phyloP scores from a whole-genome alignment of 2,329 filamentous ascomycete genomes.

The Aureobasidium namibiae region DNA sequence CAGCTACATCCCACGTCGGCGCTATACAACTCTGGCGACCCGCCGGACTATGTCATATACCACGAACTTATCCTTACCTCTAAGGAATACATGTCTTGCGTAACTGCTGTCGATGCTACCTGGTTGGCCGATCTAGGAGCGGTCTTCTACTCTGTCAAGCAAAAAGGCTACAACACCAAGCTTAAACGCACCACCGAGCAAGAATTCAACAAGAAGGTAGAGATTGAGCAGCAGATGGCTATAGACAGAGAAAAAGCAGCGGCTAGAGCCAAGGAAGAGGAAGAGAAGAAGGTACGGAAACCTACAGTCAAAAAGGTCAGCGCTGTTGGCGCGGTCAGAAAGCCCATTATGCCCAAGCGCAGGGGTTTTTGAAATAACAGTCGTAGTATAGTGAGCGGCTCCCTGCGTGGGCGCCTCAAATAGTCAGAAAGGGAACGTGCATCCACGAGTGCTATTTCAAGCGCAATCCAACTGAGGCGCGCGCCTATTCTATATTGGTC shows the following conservation, averaged over 20 bases:
- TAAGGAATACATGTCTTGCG: slow-evolving; percentile 97
- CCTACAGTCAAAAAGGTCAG: slow-evolving; percentile 26
- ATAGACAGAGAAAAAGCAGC: slow-evolving; percentile 67
- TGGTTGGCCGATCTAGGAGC: slow-evolving; percentile 96
- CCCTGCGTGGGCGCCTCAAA: not conserved
- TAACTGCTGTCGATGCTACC: slow-evolving; percentile 90
- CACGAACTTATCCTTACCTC: slow-evolving; percentile 95
- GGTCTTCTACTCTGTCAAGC: slow-evolving; percentile 95
- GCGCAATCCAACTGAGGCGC: not conserved
- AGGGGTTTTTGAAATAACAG: slow-evolving; percentile 11
- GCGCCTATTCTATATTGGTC: not conserved
- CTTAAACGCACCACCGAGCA: slow-evolving; percentile 82
- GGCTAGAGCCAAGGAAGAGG: slow-evolving; percentile 36
- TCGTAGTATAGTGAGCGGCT: not conserved
- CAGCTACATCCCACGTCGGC: slow-evolving; percentile 91
- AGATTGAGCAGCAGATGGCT: slow-evolving; percentile 88
- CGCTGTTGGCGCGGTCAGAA: slow-evolving; percentile 8
- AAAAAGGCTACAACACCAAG: slow-evolving; percentile 86
- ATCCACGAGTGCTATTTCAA: not conserved
- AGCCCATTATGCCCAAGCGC: slow-evolving; percentile 14
- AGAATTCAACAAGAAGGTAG: slow-evolving; percentile 87
- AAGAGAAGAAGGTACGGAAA: slow-evolving; percentile 21
- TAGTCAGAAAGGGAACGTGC: not conserved
- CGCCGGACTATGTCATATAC: slow-evolving; percentile 95
- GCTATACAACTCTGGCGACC: slow-evolving; percentile 83